Evolutionary conservation across 257 asterid species (phyloP).

Genomic region (Thymus mandschuricus): DNA sequence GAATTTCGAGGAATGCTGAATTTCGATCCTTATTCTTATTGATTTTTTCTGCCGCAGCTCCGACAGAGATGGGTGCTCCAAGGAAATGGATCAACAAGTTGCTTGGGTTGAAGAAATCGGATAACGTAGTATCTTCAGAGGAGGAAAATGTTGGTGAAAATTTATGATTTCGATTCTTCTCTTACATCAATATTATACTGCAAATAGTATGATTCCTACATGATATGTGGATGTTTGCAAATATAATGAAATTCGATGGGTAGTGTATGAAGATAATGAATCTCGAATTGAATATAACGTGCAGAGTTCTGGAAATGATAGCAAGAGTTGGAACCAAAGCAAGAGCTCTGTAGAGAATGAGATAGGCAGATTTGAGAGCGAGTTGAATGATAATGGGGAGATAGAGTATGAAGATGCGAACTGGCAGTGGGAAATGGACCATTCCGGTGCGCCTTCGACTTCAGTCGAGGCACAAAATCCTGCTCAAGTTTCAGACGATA

Average conservation of each 20-base stretch:
- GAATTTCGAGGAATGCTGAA: not conserved
- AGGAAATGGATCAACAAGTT: slow-evolving; percentile 78
- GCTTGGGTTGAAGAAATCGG: slow-evolving; percentile 72
- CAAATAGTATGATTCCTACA: too few relatives aligned
- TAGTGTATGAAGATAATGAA: slow-evolving; percentile 21
- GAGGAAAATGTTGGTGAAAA: slow-evolving; percentile 62
- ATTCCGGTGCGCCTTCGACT: slow-evolving; percentile 54
- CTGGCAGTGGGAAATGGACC: slow-evolving; percentile 45
- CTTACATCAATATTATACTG: not conserved
- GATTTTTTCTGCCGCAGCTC: slow-evolving; percentile 41
- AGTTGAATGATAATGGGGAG: slow-evolving; percentile 41
- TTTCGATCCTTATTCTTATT: not conserved
- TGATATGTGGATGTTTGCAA: not conserved
- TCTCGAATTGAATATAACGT: slow-evolving; percentile 19
- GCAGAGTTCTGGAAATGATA: slow-evolving; percentile 55
- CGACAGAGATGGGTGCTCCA: slow-evolving; percentile 70
- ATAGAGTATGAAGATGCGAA: slow-evolving; percentile 49
- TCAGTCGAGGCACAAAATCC: slow-evolving; percentile 53
- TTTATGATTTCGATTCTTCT: slow-evolving; percentile 14
- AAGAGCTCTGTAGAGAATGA: slow-evolving; percentile 57
- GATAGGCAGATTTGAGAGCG: slow-evolving; percentile 41
- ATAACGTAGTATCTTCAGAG: slow-evolving; percentile 55
- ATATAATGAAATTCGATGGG: slow-evolving; percentile 5
- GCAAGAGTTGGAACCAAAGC: slow-evolving; percentile 57
- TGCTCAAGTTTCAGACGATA: slow-evolving; percentile 43